phyloP scores from a whole-genome alignment of 78 protist genomes.

The slime mould (Dictyostelium discoideum) region dicty_2.7 NC_007089.4:1028501-1029000 shows the following conservation, averaged over 20 bases:
- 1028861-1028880: background rate
- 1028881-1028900: background rate
- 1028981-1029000: background rate
- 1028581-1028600: background rate
- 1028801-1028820: background rate
- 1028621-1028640: background rate
- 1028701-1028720: background rate
- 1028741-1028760: background rate
- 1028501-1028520: background rate
- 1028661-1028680: conserved; percentile 21
- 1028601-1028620: background rate
- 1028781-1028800: background rate
- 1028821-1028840: background rate
- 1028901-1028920: background rate
- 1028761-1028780: background rate
- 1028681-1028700: background rate
- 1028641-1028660: background rate
- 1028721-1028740: background rate
- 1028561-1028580: background rate
- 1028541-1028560: background rate
- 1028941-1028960: background rate
- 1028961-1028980: background rate
- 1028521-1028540: background rate
- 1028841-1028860: background rate
- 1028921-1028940: background rate